These are phyloP conservation scores for Aspergillus indologenus DNA, from an alignment of 495 filamentous ascomycete species.

Conservation along the genomic window DNA sequence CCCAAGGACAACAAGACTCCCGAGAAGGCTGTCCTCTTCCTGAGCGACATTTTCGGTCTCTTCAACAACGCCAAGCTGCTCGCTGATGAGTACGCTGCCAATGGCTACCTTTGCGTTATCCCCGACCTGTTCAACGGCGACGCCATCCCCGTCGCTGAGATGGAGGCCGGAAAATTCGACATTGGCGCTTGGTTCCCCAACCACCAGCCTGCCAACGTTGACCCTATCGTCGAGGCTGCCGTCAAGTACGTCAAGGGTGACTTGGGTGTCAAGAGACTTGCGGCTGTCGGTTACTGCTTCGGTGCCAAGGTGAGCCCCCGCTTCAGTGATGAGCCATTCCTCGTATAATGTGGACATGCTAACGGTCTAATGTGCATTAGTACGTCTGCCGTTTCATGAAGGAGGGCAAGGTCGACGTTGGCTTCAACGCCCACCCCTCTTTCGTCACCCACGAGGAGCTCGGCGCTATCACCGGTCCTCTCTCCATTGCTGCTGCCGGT, in stretches of 20 bases:
- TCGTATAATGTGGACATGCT: background rate
- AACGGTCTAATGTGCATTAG: conserved; percentile 17
- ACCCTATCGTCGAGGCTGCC: conserved; percentile 59
- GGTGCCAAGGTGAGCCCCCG: conserved; percentile 38
- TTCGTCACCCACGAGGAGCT: conserved; percentile 78
- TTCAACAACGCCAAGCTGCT: conserved; percentile 77
- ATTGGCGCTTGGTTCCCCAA: conserved; percentile 55
- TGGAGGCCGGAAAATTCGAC: conserved; percentile 56
- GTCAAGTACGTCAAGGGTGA: conserved; percentile 59
- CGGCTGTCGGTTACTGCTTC: conserved; percentile 53
- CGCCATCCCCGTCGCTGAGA: conserved; percentile 49
- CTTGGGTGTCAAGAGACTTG: conserved; percentile 63
- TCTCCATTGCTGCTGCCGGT: conserved; percentile 75
- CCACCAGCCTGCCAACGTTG: conserved; percentile 58
- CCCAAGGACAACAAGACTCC: conserved; percentile 41
- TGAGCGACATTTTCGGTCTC: conserved; percentile 69
- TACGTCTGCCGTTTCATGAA: conserved; percentile 47
- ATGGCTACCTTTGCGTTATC: conserved; percentile 74
- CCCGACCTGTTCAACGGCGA: conserved; percentile 79
- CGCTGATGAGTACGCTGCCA: conserved; percentile 78
- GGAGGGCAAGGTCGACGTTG: conserved; percentile 55
- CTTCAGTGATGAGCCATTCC: background rate
- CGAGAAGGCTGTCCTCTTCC: conserved; percentile 42
- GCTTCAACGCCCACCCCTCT: conserved; percentile 73
- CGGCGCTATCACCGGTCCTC: conserved; percentile 62